Conservation (phyloP, 1,284 basidiomycete genomes). For the Rhodotorula sp. region DNA sequence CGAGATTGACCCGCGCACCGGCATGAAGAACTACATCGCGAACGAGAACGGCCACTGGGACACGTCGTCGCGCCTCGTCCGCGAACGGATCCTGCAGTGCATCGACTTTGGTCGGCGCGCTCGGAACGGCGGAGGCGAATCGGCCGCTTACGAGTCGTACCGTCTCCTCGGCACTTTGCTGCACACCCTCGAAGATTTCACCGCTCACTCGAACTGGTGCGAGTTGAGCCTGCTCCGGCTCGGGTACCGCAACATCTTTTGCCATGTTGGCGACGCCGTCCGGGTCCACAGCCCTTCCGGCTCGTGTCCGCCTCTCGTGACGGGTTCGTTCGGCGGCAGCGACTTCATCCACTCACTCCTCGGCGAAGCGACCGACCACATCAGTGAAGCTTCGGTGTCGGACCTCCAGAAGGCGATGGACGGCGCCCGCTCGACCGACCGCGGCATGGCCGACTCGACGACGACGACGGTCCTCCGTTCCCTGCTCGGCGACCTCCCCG, state of each 20-base stretch:
- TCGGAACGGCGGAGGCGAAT: slow-evolving; percentile 34
- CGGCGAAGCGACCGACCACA: slow-evolving; percentile 44
- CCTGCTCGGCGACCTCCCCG: slow-evolving; percentile 52
- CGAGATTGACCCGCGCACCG: slow-evolving; percentile 77
- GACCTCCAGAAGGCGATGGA: slow-evolving; percentile 79
- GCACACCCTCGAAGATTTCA: slow-evolving; percentile 68
- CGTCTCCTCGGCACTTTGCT: slow-evolving; percentile 64
- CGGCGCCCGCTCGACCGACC: slow-evolving; percentile 45
- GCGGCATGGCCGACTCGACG: slow-evolving; percentile 23
- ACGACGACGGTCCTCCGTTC: slow-evolving; percentile 40
- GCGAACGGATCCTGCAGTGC: slow-evolving; percentile 71
- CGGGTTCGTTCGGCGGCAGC: slow-evolving; percentile 74
- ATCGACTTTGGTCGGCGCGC: slow-evolving; percentile 56
- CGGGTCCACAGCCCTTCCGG: slow-evolving; percentile 75
- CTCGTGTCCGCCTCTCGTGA: slow-evolving; percentile 77
- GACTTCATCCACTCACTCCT: slow-evolving; percentile 64
- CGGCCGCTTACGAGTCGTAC: slow-evolving; percentile 72
- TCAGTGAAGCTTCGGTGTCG: slow-evolving; percentile 74
- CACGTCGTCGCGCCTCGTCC: slow-evolving; percentile 78
- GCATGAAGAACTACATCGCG: slow-evolving; percentile 96
- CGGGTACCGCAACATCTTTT: slow-evolving; percentile 63
- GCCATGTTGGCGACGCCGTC: slow-evolving; percentile 83
- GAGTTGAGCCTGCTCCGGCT: slow-evolving; percentile 47
- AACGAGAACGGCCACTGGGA: slow-evolving; percentile 69
- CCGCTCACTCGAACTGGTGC: slow-evolving; percentile 67